Conservation (phyloP, 139 green algal species). For the Tetradesmus lagerheimii region DNA sequence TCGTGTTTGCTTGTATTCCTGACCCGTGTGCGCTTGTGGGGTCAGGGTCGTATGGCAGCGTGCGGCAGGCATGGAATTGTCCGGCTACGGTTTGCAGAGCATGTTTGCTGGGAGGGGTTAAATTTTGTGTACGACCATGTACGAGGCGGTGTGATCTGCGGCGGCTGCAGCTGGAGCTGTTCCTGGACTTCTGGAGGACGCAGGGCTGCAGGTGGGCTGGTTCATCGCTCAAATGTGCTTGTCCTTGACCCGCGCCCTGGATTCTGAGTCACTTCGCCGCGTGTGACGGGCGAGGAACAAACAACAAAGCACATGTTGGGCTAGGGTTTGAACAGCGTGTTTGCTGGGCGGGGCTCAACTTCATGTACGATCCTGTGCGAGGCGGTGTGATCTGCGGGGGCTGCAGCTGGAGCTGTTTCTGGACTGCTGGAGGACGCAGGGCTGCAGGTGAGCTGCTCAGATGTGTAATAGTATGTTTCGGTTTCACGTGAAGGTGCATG, state of each 20-base stretch:
- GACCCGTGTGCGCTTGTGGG: too few species aligned
- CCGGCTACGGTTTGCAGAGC: too few species aligned
- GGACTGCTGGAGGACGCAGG: conserved; percentile 46
- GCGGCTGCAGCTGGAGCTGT: conserved; percentile 58
- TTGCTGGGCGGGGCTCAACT: conserved; percentile 86
- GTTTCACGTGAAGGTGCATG: too few species aligned
- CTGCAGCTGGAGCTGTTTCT: conserved; percentile 66
- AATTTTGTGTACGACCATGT: conserved; percentile 96
- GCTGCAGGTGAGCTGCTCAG: conserved; percentile 43
- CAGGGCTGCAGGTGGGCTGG: conserved; percentile 43
- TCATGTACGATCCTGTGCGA: conserved; percentile 95
- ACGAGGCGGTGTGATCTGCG: conserved; percentile 51
- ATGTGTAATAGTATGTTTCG: too few species aligned
- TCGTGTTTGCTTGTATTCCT: neutral
- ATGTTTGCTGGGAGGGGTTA: conserved; percentile 84
- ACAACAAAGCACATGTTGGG: too few species aligned
- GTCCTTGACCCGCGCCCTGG: too few species aligned
- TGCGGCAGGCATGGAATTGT: too few species aligned
- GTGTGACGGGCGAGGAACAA: too few species aligned
- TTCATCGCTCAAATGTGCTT: too few species aligned
- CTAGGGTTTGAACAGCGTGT: too few species aligned
- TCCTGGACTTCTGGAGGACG: conserved; percentile 60
- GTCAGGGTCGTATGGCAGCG: too few species aligned
- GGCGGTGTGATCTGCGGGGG: conserved; percentile 42
- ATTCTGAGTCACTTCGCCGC: too few species aligned